Evolutionary conservation across 1,284 basidiomycete species (phyloP).

Genomic region (Puccinia polysora): DNA sequence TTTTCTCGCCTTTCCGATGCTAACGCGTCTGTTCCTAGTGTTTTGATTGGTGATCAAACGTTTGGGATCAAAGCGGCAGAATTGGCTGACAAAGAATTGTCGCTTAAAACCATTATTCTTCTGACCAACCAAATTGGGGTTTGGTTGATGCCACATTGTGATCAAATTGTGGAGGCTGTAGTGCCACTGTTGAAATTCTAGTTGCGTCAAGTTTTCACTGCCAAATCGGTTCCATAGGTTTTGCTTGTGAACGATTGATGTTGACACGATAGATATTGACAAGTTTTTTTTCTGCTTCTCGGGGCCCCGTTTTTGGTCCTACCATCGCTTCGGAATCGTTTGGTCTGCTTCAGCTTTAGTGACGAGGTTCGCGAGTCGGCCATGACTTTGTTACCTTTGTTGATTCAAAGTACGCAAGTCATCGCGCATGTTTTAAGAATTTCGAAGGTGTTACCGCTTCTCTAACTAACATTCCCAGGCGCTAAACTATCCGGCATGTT

Average conservation of each 20-base stretch:
- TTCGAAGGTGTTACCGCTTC: neutral
- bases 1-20: too few relatives aligned
- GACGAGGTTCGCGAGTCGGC: conserved; percentile 36
- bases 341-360: conserved; percentile 11
- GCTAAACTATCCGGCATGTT: conserved; percentile 29
- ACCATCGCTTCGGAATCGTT: neutral
- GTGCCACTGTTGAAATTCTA: conserved; percentile 39
- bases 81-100: conserved; percentile 29
- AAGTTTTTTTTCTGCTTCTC: neutral
- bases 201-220: conserved; percentile 16
- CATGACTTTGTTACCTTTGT: conserved; percentile 21
- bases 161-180: conserved; percentile 34
- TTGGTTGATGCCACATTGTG: conserved; percentile 32
- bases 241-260: neutral
- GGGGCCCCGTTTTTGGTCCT: too few relatives aligned
- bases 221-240: neutral
- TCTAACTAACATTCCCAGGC: conserved; percentile 2
- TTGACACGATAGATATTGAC: conserved; percentile 12
- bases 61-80: conserved; percentile 31
- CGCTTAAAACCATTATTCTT: conserved; percentile 22
- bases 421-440: neutral
- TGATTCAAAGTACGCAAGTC: conserved; percentile 25
- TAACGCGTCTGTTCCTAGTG: too few relatives aligned
- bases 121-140: conserved; percentile 7
- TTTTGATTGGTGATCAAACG: conserved; percentile 36